Percentiles rank a stretch among this genome's conserved stretches.
phyloP scores from a whole-genome alignment of 129 eudicot genomes.

The Tanacetum coccineum region DNA sequence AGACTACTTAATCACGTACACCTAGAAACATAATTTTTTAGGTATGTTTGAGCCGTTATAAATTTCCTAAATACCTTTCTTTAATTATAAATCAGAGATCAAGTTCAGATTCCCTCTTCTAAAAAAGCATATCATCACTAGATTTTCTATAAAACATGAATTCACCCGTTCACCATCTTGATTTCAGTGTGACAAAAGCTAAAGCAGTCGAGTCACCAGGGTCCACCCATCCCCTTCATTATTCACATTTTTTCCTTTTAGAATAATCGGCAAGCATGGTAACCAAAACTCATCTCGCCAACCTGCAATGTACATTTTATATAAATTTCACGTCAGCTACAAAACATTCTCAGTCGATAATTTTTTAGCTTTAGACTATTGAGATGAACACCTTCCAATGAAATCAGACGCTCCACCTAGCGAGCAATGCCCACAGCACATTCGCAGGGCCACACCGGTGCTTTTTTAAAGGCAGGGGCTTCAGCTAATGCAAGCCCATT shows the following conservation, averaged over 20 bases:
- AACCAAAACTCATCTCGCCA: conserved; percentile 98
- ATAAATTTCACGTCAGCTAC: background rate
- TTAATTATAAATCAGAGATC: conserved; percentile 71
- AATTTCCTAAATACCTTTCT: conserved; percentile 55
- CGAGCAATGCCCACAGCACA: conserved; percentile 99
- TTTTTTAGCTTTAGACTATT: background rate
- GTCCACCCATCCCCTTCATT: conserved; percentile 94
- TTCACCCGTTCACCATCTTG: conserved; percentile 91
- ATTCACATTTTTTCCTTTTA: conserved; percentile 87
- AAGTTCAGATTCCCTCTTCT: conserved; percentile 71
- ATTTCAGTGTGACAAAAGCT: conserved; percentile 82
- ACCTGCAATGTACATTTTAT: conserved; percentile 44
- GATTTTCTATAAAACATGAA: conserved; percentile 97
- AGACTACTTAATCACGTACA: background rate
- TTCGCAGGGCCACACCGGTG: conserved; percentile 99
- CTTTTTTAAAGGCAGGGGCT: conserved; percentile 92
- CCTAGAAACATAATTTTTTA: background rate
- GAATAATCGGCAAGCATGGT: conserved; percentile 94
- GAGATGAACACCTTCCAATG: conserved; percentile 65
- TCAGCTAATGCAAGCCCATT: conserved; percentile 90
- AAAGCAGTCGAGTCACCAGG: conserved; percentile 98
- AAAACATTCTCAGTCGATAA: background rate
- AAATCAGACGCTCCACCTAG: conserved; percentile 90
- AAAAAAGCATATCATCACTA: conserved; percentile 97
- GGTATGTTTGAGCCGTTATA: background rate